These are phyloP conservation scores for Haematococcus sp. DNA, from an alignment of 139 green algal genomes.

Conservation along the genomic window DNA sequence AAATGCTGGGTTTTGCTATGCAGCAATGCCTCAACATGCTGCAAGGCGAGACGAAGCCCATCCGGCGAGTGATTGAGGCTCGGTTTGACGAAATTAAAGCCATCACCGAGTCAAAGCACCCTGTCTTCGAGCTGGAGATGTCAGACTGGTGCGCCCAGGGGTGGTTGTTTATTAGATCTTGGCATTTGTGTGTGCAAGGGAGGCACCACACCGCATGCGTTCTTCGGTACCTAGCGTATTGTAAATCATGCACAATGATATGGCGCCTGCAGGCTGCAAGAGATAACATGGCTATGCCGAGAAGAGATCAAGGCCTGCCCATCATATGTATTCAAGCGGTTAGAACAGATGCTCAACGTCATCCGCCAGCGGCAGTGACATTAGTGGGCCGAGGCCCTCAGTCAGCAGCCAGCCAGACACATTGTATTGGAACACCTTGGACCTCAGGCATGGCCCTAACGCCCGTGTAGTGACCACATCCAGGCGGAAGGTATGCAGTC, in stretches of 20 bases:
- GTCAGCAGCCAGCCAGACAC: too few relatives aligned
- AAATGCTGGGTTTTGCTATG: constrained; percentile 5
- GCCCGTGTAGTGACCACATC: too few relatives aligned
- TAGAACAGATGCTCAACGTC: constrained; percentile 20
- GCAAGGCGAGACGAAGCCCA: constrained; percentile 59
- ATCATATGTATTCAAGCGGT: constrained; percentile 43
- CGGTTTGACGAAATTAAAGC: constrained; percentile 63
- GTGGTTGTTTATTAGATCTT: not conserved
- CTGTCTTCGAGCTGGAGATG: constrained; percentile 43
- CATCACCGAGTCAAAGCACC: constrained; percentile 51
- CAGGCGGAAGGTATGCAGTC: too few relatives aligned
- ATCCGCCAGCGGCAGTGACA: not conserved
- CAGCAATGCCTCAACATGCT: constrained; percentile 69
- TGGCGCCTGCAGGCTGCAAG: constrained; percentile 42
- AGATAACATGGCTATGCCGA: constrained; percentile 51
- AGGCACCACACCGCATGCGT: not conserved
- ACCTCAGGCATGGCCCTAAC: too few relatives aligned
- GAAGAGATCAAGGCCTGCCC: constrained; percentile 48
- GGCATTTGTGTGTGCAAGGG: not conserved
- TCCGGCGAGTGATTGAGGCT: constrained; percentile 49
- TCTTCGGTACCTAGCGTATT: not conserved
- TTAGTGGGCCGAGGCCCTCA: too few relatives aligned
- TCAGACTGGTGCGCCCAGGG: constrained; percentile 42
- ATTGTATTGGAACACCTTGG: too few relatives aligned
- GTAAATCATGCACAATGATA: not conserved